Base-by-base conservation (phyloP, 208 protist genomes). In the Acanthamoeba sp. region DNA sequence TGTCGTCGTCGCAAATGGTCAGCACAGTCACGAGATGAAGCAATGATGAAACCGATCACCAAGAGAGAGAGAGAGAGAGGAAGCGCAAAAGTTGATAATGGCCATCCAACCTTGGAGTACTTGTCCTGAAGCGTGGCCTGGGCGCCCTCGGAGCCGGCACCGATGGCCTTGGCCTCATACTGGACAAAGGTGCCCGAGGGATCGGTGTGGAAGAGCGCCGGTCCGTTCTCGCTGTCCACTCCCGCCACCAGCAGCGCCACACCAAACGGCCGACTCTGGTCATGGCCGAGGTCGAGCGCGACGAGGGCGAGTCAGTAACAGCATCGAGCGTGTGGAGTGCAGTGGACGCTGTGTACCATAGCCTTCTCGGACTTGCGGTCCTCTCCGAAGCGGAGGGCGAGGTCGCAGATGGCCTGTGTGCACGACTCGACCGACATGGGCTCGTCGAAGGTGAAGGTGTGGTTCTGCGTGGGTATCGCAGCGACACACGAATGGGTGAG, bases 401-500 rank as follows among this genome's bases (percentile, higher is more conserved):
- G 95, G 97, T 99, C 99, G 96, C 99, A 99, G 27, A 99, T 98
- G 50, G 98, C 97, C 95, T 99, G 98, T 7, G 99, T 99, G 95
- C 98, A 98, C 34, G 98, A 98, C 94, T 99, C 98, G 5, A 99
- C 98, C 27, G 93, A 96, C 97, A 99, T 99, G 42, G 98, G 98
- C 97, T 99, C 99, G 95, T 99, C 98, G 97, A 99, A 99, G 2
- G 98, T 99, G 95, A 99, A 99, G 93, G 98, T 98, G 96, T 99
- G 99, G 95, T 99, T 99, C 97, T 99, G 99, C 10, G 48, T 55
- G n/a, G n/a, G n/a, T n/a, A n/a, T n/a, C n/a, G n/a, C n/a, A n/a
- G n/a, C n/a, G n/a, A n/a, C n/a, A n/a, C n/a, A n/a, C n/a, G n/a
- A n/a, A n/a, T n/a, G n/a, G n/a, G n/a, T n/a, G n/a, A n/a, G n/a